Conservation (phyloP, 2,329 filamentous ascomycete species). For the Mariannaea elegans region DNA sequence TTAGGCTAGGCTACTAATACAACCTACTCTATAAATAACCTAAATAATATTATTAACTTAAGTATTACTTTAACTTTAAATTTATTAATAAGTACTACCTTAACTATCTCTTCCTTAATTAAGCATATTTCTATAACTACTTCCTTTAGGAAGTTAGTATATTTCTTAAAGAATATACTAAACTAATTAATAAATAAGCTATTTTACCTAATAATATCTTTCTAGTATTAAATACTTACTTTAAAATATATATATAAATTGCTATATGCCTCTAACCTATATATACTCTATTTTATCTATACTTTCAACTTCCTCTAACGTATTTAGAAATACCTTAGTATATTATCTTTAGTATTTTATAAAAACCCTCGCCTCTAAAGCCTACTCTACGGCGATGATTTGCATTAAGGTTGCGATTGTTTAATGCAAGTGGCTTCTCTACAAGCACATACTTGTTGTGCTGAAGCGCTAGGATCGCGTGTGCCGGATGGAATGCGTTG, state of each 20-base stretch:
- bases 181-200: conserved; percentile 56
- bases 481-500: conserved; percentile 62
- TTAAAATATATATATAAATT: background rate
- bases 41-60: conserved; percentile 1
- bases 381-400: conserved; percentile 60
- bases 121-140: conserved; percentile 9
- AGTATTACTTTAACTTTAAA: conserved; percentile 9
- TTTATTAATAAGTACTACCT: conserved; percentile 30
- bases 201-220: conserved; percentile 60
- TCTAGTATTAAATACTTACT: background rate
- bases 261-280: conserved; percentile 44
- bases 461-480: conserved; percentile 60
- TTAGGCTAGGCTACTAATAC: no score
- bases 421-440: conserved; percentile 66
- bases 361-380: conserved; percentile 56
- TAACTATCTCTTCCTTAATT: conserved; percentile 18
- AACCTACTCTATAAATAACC: conserved; percentile 13
- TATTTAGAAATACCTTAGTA: conserved; percentile 61
- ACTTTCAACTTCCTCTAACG: conserved; percentile 61
- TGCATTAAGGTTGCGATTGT: conserved; percentile 52
- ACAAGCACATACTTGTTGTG: conserved; percentile 65
- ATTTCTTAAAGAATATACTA: conserved; percentile 56
- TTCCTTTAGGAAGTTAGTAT: conserved; percentile 30
- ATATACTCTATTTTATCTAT: conserved; percentile 65
- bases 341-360: conserved; percentile 71